Percentiles rank a stretch among this genome's conserved stretches.
phyloP scores from a whole-genome alignment of 163 green algal genomes.

The Trebouxia gelatinosa region DNA sequence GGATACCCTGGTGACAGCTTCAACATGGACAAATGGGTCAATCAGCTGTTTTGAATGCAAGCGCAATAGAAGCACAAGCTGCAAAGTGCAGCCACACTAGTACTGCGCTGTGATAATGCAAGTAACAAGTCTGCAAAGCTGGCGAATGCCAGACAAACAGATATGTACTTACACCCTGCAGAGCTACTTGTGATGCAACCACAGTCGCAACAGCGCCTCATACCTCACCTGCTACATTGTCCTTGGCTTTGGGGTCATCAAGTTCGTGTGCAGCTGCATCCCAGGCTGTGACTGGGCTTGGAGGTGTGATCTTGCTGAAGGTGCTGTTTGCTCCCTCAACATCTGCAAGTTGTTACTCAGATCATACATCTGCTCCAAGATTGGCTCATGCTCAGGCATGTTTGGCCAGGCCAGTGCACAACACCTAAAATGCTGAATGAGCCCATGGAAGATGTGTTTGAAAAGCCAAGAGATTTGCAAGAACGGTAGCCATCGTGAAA shows the following conservation, averaged over 20 bases:
- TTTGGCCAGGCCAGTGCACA: neutral
- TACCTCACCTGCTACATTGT: conserved; percentile 2
- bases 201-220: too few relatives aligned
- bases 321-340: neutral
- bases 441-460: neutral
- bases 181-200: too few relatives aligned
- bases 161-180: too few relatives aligned
- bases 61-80: too few relatives aligned
- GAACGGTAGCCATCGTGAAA: neutral
- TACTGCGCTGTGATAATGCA: too few relatives aligned
- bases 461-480: neutral
- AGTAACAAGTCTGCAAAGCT: too few relatives aligned
- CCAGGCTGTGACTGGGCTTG: neutral
- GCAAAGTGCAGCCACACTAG: too few relatives aligned
- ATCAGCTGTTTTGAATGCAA: too few relatives aligned
- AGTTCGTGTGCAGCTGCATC: neutral
- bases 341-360: neutral
- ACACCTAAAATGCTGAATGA: neutral
- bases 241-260: conserved; percentile 1
- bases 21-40: too few relatives aligned
- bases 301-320: neutral
- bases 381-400: neutral
- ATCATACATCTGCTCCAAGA: neutral
- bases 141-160: too few relatives aligned
- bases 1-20: too few relatives aligned